Base-by-base conservation (phyloP, 345 rosid species). In the Angophora floribunda region DNA sequence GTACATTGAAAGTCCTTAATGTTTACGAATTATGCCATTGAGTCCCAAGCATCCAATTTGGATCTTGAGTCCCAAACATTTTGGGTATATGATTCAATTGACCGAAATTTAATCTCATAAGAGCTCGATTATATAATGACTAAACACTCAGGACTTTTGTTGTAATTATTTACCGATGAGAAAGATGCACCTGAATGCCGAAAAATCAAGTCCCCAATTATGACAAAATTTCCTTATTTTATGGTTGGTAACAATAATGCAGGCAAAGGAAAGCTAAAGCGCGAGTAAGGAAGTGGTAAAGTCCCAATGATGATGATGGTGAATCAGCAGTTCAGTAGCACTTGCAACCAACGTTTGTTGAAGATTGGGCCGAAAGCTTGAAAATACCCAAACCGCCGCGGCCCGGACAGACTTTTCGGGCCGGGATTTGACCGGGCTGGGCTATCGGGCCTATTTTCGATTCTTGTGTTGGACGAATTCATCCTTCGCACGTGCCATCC, bases 31-130 rank as follows among this genome's bases (percentile, higher is more conserved):
- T 26, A 7, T 61, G 67, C 15, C 28, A 61, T 28, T 6, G 5
- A 28, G 67, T 28, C 32, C 0, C n/a, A 0, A 61, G 12, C 8
- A 0, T 61, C 0, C 32, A 61, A 61, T 61, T 28, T 1, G 4
- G 32, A 30, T n/a, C 1, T 10, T 2, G 41, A 28, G 32, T 28
- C 32, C 16, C 67, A 61, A 61, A 61, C 7, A 61, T 28, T 28
- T 26, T 13, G 67, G 16, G 32, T 32, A 12, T 26, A 61, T 1
- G 0, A 28, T 28, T 61, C 2, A 61, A 0, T 24, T 6, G 32
- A 61, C 13, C 7, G 7, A 28, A 6, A 61, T 61, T 36, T 61
- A 11, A 61, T 28, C n/a, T 28, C 16, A 61, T 61, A 28, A 61
- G 32, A 32, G 1, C 16, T 61, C 16, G 1, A 61, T 28, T 36